Base-by-base conservation (phyloP, 2,329 filamentous ascomycete genomes). In the Boeremia lycopersici region DNA sequence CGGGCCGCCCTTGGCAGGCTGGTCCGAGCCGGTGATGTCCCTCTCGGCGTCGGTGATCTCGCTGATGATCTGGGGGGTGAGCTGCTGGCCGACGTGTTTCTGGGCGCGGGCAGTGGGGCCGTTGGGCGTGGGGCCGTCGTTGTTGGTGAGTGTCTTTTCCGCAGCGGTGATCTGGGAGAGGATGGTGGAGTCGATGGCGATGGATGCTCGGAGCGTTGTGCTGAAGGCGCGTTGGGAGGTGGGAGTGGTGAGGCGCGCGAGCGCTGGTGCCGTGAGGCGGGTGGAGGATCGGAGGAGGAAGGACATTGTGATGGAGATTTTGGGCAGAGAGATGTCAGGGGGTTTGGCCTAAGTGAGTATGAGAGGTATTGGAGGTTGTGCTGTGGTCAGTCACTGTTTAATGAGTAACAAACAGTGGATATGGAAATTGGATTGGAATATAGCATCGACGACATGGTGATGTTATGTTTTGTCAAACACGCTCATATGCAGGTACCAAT, bases 31-130 rank as follows among this genome's bases (percentile, higher is more conserved):
- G 0, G 75, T 77, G 28, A 79, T 65, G n/a, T 60, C 64, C 52
- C 74, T 75, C 67, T 79, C 76, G 10, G 74, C 77, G 36, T 71
- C 68, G 8, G 74, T 77, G 57, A 79, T 78, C 53, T 77, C 75
- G 53, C 74, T 72, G 1, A 79, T 61, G 39, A 69, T 68, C 52
- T 74, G 47, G 2, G 65, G 48, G 13, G 67, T 74, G 41, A 79
- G 71, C 31, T 59, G 47, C 29, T 67, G 55, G 39, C 65, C 65
- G 17, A 50, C 63, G 49, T 79, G 76, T 35, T 69, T 70, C 61
- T 79, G 77, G 0, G 77, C 77, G 41, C 71, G 68, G 4, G 77
- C 76, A 0, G 76, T 79, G 0, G 77, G 77, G 1, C 77, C 77
- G 6, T 70, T 71, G 46, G 67, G 63, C 2, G 72, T 65, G 7